Evolutionary conservation across 257 asterid species (phyloP).

Genomic region (Jasminum sambac): DNA sequence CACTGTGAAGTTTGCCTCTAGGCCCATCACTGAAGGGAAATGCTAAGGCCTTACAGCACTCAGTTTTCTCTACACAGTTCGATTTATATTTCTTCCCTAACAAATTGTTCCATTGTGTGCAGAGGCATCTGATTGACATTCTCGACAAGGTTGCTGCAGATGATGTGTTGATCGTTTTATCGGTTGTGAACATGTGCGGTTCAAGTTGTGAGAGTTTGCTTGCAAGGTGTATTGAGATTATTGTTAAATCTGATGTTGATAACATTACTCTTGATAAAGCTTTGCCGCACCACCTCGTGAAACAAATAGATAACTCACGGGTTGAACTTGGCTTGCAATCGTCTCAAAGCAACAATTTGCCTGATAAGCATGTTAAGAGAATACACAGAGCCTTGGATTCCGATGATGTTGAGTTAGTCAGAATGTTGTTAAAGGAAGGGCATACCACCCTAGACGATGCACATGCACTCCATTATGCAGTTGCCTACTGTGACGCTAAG

Average conservation of each 20-base stretch:
- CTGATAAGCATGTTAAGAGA: slow-evolving; percentile 82
- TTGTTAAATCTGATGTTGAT: slow-evolving; percentile 86
- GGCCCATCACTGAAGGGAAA: slow-evolving; percentile 12
- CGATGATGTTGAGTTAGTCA: slow-evolving; percentile 87
- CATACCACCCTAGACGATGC: slow-evolving; percentile 84
- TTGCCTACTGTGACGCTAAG: slow-evolving; percentile 91
- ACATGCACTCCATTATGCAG: slow-evolving; percentile 88
- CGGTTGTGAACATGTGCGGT: slow-evolving; percentile 66
- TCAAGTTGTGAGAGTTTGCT: slow-evolving; percentile 57
- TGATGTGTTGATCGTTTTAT: slow-evolving; percentile 68
- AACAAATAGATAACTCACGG: slow-evolving; percentile 58
- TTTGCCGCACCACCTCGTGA: slow-evolving; percentile 63
- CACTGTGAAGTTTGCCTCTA: not conserved
- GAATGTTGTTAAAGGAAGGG: slow-evolving; percentile 87
- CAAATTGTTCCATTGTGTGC: slow-evolving; percentile 26
- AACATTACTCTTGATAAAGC: slow-evolving; percentile 72
- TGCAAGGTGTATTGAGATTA: slow-evolving; percentile 58
- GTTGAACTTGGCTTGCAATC: slow-evolving; percentile 53
- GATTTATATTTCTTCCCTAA: slow-evolving; percentile 17
- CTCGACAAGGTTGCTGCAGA: slow-evolving; percentile 78
- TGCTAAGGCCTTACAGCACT: slow-evolving; percentile 4
- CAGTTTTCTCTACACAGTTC: not conserved
- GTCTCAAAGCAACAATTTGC: slow-evolving; percentile 47
- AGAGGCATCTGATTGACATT: slow-evolving; percentile 66
- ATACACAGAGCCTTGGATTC: slow-evolving; percentile 94